Evolutionary conservation across 2,329 filamentous ascomycete species (phyloP).

Genomic region (Aspergillus hiratsukae): DNA sequence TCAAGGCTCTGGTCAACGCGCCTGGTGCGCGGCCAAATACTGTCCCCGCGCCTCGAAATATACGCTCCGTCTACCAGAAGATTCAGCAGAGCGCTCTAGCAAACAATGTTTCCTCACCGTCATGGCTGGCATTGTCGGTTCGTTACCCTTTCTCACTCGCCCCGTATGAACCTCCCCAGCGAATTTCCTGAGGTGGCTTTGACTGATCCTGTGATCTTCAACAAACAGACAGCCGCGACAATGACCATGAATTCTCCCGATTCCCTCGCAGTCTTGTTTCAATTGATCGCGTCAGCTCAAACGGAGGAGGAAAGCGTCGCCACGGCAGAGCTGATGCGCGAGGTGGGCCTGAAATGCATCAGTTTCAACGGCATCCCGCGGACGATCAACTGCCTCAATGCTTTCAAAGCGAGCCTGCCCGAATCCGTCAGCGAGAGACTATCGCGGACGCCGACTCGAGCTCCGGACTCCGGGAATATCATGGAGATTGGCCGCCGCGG

Average conservation of each 20-base stretch:
- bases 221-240: constrained; percentile 66
- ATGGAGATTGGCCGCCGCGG: constrained; percentile 55
- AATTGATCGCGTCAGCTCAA: constrained; percentile 34
- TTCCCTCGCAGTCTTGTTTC: constrained; percentile 61
- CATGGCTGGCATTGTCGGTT: constrained; percentile 66
- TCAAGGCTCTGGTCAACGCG: constrained; percentile 71
- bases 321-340: constrained; percentile 39
- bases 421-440: constrained; percentile 51
- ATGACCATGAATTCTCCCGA: constrained; percentile 84
- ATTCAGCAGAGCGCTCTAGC: constrained; percentile 60
- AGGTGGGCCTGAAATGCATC: constrained; percentile 46
- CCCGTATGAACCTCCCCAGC: background rate
- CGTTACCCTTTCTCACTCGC: constrained; percentile 9
- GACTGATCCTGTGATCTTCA: background rate
- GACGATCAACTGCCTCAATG: constrained; percentile 75
- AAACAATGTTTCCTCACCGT: constrained; percentile 58
- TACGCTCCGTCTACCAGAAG: constrained; percentile 59
- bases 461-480: constrained; percentile 51
- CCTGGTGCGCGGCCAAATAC: constrained; percentile 63
- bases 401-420: constrained; percentile 63
- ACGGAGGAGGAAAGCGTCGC: constrained; percentile 23
- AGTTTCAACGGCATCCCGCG: constrained; percentile 62
- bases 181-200: background rate
- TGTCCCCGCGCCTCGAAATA: constrained; percentile 59
- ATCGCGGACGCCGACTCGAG: constrained; percentile 54